Conservation (phyloP, 495 filamentous ascomycete genomes). For the Pyronema omphalodes region DNA sequence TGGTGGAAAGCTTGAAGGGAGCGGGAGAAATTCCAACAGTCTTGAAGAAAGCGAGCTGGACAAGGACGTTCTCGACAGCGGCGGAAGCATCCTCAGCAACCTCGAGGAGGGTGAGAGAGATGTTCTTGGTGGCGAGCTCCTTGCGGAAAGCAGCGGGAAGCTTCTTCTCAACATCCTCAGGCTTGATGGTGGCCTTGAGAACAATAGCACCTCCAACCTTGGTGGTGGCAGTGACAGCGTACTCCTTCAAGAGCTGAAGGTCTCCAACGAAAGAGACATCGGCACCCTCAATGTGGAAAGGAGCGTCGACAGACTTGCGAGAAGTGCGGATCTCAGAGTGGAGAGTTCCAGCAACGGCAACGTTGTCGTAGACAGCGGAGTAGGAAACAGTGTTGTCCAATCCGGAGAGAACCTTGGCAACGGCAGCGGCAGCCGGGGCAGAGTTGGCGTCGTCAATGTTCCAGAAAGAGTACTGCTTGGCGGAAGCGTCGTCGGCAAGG, state of each 20-base stretch:
- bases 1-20: constrained; percentile 36
- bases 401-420: constrained; percentile 54
- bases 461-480: constrained; percentile 86
- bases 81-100: constrained; percentile 36
- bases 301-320: constrained; percentile 61
- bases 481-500: constrained; percentile 26
- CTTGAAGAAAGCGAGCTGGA: constrained; percentile 62
- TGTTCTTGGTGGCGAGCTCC: constrained; percentile 43
- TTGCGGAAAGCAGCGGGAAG: constrained; percentile 48
- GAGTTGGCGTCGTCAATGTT: constrained; percentile 60
- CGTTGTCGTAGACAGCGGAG: constrained; percentile 62
- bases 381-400: constrained; percentile 63
- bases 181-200: constrained; percentile 56
- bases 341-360: constrained; percentile 65
- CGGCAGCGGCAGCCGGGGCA: constrained; percentile 40
- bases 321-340: constrained; percentile 76
- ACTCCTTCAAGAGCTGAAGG: constrained; percentile 54
- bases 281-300: constrained; percentile 59
- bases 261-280: constrained; percentile 64
- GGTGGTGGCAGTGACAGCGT: constrained; percentile 51
- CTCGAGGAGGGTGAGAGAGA: constrained; percentile 59
- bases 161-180: constrained; percentile 81
- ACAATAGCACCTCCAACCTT: constrained; percentile 57
- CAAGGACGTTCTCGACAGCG: constrained; percentile 38
- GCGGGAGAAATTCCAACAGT: constrained; percentile 31